These are phyloP conservation scores for Zygosaccharomyces rouxii DNA, from an alignment of 805 yeast species.

Conservation along the genomic window DNA sequence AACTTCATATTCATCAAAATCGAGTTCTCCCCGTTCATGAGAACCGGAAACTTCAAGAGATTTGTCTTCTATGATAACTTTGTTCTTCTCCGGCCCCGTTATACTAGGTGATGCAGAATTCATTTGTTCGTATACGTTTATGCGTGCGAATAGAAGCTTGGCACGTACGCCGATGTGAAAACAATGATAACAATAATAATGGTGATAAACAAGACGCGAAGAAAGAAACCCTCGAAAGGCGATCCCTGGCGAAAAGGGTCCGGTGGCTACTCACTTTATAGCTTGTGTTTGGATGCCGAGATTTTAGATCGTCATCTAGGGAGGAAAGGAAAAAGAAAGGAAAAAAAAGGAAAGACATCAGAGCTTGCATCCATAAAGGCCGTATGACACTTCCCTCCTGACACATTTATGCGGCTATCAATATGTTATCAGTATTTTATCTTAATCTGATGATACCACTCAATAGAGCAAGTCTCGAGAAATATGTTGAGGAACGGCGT, in stretches of 20 bases:
- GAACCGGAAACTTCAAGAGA: constrained; percentile 1
- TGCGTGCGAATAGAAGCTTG: too few species aligned
- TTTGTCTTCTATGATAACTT: constrained; percentile 6
- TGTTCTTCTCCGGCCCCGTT: constrained; percentile 28
- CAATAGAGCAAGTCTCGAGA: too few species aligned
- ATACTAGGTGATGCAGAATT: neutral
- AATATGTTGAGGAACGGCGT: too few species aligned
- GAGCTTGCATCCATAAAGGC: neutral
- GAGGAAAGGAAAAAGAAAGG: neutral
- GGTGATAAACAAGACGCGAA: too few species aligned
- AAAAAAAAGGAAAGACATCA: neutral
- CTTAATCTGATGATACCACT: too few species aligned
- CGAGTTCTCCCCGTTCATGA: neutral
- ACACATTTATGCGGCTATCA: neutral
- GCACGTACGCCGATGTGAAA: too few species aligned
- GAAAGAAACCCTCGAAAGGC: too few species aligned
- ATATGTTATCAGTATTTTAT: neutral
- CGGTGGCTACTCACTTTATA: neutral
- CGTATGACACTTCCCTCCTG: neutral
- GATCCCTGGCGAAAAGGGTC: neutral
- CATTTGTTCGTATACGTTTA: neutral
- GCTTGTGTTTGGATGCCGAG: neutral
- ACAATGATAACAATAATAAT: neutral
- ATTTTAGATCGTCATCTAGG: neutral
- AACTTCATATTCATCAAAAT: neutral